Base-by-base conservation (phyloP, 2,329 filamentous ascomycete species). In the Penicillium italicum region DNA sequence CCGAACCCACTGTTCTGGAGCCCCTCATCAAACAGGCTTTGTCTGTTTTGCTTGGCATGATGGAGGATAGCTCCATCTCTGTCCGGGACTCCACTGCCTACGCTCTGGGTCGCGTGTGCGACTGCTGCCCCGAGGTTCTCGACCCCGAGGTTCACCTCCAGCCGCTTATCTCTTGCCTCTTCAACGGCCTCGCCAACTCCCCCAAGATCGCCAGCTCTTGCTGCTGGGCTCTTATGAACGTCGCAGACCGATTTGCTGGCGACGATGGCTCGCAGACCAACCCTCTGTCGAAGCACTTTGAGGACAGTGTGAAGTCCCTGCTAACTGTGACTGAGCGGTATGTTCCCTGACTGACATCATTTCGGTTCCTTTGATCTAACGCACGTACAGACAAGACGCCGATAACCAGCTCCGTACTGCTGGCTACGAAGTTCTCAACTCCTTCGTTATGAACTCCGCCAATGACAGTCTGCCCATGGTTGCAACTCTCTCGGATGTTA, bases 161-260 rank as follows among this genome's bases (percentile, higher is more conserved):
- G 61, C 85, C 88, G 20, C 81, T 99, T 60, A 93, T 99, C 69
- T 85, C 86, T 54, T 89, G 92, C 38, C 84, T 99, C 10, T 99
- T 99, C 79, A 85, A 87, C 65, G 94, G 93, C 48, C 82, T 99
- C 57, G 85, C 90, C 57, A 93, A 89, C 77, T 94, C 89, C 72
- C 88, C 91, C 57, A 97, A 96, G 84, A 99, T 99, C 87, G 94
- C 93, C 31, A 87, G 91, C 53, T 99, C 94, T 30, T 97, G 94
- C 85, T 99, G 94, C 79, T 97, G 95, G 94, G 92, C 94, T 31
- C 79, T 99, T 64, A 97, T 99, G 90, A 99, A 97, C 77, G 79
- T 99, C 71, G 93, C 94, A 11, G 94, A 99, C 72, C 88, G 92
- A 59, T 99, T 97, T 72, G 90, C 91, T 30, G 91, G 91, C 55